Conservation (phyloP, 2,329 filamentous ascomycete genomes). For the Colletotrichum eremochloae region DNA sequence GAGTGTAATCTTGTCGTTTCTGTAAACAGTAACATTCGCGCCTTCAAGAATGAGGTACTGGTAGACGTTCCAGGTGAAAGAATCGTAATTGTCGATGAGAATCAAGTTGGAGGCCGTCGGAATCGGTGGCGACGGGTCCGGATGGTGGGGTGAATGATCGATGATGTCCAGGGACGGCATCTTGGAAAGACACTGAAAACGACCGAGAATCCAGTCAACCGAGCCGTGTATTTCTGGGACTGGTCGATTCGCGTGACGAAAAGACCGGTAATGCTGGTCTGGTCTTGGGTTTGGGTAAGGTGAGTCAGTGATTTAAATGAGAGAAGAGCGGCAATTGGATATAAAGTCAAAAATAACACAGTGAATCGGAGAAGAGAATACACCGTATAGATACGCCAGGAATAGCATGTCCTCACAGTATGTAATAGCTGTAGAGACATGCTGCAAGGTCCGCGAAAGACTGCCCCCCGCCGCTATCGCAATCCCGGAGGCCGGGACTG, state of each 20-base stretch:
- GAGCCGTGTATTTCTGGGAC: neutral
- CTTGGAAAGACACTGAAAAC: constrained; percentile 44
- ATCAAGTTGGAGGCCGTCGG: constrained; percentile 89
- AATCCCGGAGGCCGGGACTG: constrained; percentile 36
- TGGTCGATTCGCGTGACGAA: neutral
- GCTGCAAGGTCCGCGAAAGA: constrained; percentile 8
- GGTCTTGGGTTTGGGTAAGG: constrained; percentile 5
- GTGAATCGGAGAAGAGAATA: constrained; percentile 11
- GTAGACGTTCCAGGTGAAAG: constrained; percentile 99
- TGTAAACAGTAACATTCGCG: constrained; percentile 87
- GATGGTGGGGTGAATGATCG: constrained; percentile 91
- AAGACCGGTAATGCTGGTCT: constrained; percentile 1
- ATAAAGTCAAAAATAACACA: constrained; percentile 13
- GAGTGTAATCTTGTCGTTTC: constrained; percentile 92
- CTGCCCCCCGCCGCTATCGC: constrained; percentile 34
- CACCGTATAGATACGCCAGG: neutral
- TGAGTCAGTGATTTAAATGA: constrained; percentile 28
- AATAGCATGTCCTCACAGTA: neutral
- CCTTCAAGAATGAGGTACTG: constrained; percentile 98
- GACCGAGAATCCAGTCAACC: constrained; percentile 4
- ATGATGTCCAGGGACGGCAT: constrained; percentile 67
- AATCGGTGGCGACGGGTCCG: constrained; percentile 78
- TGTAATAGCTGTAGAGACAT: neutral
- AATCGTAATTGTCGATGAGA: constrained; percentile 99
- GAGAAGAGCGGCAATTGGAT: constrained; percentile 26